Percentiles rank a stretch among this genome's conserved stretches.
Evolutionary conservation across 139 green algal genomes (phyloP).

Genomic region (Ettlia oleoabundans): DNA sequence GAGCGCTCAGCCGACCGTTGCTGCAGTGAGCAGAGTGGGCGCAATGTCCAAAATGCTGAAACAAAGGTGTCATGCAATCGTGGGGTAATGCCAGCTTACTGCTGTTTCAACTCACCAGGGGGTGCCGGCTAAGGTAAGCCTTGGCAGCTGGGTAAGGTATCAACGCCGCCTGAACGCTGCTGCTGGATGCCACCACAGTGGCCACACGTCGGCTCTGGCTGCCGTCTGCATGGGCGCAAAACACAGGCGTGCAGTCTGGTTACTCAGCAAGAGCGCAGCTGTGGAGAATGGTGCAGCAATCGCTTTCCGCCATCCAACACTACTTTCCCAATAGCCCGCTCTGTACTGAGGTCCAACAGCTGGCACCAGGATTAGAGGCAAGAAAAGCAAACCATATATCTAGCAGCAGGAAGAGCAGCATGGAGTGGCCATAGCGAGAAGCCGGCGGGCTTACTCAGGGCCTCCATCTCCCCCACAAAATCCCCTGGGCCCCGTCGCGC

Average conservation of each 20-base stretch:
- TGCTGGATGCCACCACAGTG: constrained; percentile 14
- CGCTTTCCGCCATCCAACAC: too few relatives aligned
- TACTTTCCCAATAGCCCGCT: too few relatives aligned
- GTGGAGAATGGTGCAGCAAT: background rate
- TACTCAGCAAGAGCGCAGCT: background rate
- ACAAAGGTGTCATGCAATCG: too few relatives aligned
- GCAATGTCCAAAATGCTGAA: too few relatives aligned
- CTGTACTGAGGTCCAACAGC: too few relatives aligned
- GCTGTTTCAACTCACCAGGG: constrained; percentile 25
- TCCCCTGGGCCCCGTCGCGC: background rate
- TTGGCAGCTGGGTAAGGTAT: constrained; percentile 33
- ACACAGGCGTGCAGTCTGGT: background rate
- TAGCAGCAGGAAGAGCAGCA: background rate
- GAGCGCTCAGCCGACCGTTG: too few relatives aligned
- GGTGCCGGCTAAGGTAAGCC: constrained; percentile 23
- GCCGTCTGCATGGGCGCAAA: background rate
- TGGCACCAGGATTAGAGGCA: too few relatives aligned
- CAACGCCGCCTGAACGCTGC: constrained; percentile 4
- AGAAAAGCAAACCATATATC: too few relatives aligned
- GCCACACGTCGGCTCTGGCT: constrained; percentile 9
- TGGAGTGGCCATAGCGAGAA: background rate
- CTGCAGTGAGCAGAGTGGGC: too few relatives aligned
- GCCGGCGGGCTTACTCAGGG: background rate
- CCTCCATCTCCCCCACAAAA: constrained; percentile 37
- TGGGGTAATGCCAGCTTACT: background rate